These are phyloP conservation scores for Cutaneotrichosporon cutaneum DNA, from an alignment of 1,284 basidiomycete species.

Conservation along the genomic window DNA sequence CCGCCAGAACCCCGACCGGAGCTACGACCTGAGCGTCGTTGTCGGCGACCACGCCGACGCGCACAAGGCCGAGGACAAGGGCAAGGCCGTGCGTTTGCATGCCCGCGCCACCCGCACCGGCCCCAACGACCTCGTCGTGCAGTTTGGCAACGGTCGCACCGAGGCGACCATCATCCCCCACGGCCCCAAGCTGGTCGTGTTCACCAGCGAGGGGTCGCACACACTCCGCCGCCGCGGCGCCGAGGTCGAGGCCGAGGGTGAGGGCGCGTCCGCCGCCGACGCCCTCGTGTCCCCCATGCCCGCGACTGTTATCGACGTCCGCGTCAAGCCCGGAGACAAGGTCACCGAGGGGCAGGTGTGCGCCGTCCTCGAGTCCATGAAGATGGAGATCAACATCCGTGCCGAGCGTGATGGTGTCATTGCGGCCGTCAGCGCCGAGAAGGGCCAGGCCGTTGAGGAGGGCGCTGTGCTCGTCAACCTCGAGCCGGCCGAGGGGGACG, in stretches of 20 bases:
- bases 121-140: constrained; percentile 35
- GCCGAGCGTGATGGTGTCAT: constrained; percentile 68
- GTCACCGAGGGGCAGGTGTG: constrained; percentile 78
- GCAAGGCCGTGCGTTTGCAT: constrained; percentile 14
- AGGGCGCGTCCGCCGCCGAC: constrained; percentile 21
- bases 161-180: constrained; percentile 39
- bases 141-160: constrained; percentile 25
- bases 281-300: constrained; percentile 70
- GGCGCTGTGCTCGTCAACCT: constrained; percentile 70
- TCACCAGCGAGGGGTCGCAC: constrained; percentile 35
- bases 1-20: constrained; percentile 16
- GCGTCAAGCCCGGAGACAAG: constrained; percentile 68
- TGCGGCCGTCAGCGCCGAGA: constrained; percentile 67
- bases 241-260: constrained; percentile 26
- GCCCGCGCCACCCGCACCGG: constrained; percentile 20
- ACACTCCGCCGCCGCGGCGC: constrained; percentile 26
- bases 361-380: constrained; percentile 90
- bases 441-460: constrained; percentile 86
- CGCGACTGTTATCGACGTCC: constrained; percentile 80
- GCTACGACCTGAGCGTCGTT: constrained; percentile 27
- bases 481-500: constrained; percentile 15
- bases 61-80: constrained; percentile 16
- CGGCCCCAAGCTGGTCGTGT: constrained; percentile 45
- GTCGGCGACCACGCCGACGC: constrained; percentile 9
- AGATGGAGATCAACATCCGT: constrained; percentile 85